These are phyloP conservation scores for Gastrodia elata DNA, from an alignment of 106 monocot species.

Conservation along the genomic window DNA sequence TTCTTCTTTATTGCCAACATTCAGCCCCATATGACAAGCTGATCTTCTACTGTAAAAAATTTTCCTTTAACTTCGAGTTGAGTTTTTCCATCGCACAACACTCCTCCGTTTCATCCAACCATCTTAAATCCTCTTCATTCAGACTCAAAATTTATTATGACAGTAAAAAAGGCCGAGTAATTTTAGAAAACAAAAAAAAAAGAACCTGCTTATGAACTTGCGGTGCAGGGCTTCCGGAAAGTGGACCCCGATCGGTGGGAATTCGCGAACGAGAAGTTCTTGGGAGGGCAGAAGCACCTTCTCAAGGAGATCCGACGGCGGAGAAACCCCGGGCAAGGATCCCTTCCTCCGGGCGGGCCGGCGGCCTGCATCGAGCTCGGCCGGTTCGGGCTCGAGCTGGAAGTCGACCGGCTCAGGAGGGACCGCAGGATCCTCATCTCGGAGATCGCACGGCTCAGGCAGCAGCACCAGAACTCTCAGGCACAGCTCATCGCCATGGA, in stretches of 20 bases:
- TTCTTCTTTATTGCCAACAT: too few species aligned
- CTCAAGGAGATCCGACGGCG: conserved; percentile 44
- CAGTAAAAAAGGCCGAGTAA: too few species aligned
- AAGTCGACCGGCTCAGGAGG: conserved; percentile 49
- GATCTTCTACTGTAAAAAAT: too few species aligned
- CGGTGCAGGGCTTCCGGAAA: conserved; percentile 74
- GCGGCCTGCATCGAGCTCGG: conserved; percentile 55
- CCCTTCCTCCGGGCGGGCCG: conserved; percentile 15
- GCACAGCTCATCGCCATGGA: conserved; percentile 51
- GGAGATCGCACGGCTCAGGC: conserved; percentile 73
- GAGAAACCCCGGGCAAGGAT: conserved; percentile 25
- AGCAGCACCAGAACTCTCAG: conserved; percentile 52
- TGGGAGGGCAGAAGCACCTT: conserved; percentile 37
- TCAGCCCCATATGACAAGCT: too few species aligned
- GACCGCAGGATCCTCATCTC: conserved; percentile 68
- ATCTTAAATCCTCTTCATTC: too few species aligned
- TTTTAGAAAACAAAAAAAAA: too few species aligned
- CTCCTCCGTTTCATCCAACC: too few species aligned
- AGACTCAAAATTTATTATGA: too few species aligned
- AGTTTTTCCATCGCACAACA: too few species aligned
- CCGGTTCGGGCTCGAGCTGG: conserved; percentile 47
- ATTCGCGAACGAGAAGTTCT: conserved; percentile 48
- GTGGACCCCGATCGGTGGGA: conserved; percentile 76
- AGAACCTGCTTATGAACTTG: too few species aligned
- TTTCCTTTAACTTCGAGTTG: too few species aligned